Evolutionary conservation across 306 rosid species (phyloP).

Genomic region (Corylus americana): DNA sequence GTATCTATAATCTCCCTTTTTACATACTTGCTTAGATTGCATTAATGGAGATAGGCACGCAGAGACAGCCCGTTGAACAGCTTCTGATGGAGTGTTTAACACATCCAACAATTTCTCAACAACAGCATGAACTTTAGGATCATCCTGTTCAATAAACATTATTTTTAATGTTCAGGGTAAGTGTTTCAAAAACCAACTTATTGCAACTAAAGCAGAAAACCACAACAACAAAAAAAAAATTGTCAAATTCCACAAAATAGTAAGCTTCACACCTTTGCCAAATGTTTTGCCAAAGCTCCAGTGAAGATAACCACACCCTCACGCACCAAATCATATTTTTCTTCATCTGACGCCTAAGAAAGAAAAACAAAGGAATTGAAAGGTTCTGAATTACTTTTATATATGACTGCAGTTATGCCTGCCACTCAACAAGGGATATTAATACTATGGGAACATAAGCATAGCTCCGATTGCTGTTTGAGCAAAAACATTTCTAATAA

Average conservation of each 20-base stretch:
- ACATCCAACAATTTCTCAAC: constrained; percentile 96
- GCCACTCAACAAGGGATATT: neutral
- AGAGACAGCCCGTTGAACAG: constrained; percentile 99
- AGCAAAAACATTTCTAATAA: constrained; percentile 18
- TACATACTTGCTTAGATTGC: constrained; percentile 86
- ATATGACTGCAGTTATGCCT: constrained; percentile 2
- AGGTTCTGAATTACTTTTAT: constrained; percentile 2
- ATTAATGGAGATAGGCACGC: constrained; percentile 85
- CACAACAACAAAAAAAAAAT: neutral
- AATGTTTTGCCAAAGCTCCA: constrained; percentile 95
- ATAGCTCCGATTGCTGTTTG: neutral
- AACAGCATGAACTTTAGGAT: constrained; percentile 88
- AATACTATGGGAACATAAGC: neutral
- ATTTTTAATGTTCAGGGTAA: neutral
- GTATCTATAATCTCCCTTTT: constrained; percentile 13
- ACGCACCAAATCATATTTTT: constrained; percentile 92
- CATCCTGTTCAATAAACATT: constrained; percentile 59
- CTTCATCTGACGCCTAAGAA: constrained; percentile 82
- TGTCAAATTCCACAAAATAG: neutral
- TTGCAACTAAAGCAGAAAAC: neutral
- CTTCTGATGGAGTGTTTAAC: constrained; percentile 92
- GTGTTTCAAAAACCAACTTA: neutral
- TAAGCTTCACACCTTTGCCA: constrained; percentile 64
- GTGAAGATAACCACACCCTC: constrained; percentile 98
- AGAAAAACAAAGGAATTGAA: constrained; percentile 17